phyloP scores from a whole-genome alignment of 768 basidiomycete genomes.

The Dentipellis fragilis region DNA sequence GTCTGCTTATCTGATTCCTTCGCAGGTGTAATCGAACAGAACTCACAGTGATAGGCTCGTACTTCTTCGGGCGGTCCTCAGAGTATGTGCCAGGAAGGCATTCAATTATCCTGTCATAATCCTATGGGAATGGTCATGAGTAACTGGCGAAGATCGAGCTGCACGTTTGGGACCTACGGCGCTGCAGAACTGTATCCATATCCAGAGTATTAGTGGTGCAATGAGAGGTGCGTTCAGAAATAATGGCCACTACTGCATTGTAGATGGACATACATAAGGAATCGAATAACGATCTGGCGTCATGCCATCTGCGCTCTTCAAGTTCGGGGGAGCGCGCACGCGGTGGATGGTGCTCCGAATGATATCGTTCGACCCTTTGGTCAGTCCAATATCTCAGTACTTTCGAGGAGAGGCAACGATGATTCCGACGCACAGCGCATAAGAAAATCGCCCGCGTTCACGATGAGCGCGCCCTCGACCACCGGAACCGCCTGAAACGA shows the following conservation, averaged over 20 bases:
- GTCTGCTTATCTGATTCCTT: background rate
- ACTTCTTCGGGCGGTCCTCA: constrained; percentile 37
- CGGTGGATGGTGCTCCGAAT: constrained; percentile 45
- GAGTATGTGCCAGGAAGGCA: constrained; percentile 37
- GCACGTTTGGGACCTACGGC: background rate
- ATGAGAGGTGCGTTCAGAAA: constrained; percentile 16
- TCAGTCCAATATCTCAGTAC: background rate
- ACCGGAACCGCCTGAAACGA: constrained; percentile 26
- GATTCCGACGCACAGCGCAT: constrained; percentile 31
- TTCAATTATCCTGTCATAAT: constrained; percentile 23
- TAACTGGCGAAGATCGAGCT: background rate
- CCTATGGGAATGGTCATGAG: constrained; percentile 19
- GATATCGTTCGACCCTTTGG: constrained; percentile 26
- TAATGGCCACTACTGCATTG: constrained; percentile 5
- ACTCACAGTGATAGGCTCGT: constrained; percentile 30
- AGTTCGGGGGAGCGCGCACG: constrained; percentile 30
- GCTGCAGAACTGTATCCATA: background rate
- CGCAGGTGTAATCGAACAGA: background rate
- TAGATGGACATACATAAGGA: constrained; percentile 42
- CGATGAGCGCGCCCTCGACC: constrained; percentile 34
- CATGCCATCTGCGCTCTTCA: constrained; percentile 21
- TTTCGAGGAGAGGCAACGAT: background rate
- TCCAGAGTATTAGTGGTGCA: background rate
- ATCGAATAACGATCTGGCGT: constrained; percentile 50
- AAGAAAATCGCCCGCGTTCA: constrained; percentile 43